These are phyloP conservation scores for Licmophora abbreviata DNA, from an alignment of 108 stramenopile genomes.

Conservation along the genomic window DNA sequence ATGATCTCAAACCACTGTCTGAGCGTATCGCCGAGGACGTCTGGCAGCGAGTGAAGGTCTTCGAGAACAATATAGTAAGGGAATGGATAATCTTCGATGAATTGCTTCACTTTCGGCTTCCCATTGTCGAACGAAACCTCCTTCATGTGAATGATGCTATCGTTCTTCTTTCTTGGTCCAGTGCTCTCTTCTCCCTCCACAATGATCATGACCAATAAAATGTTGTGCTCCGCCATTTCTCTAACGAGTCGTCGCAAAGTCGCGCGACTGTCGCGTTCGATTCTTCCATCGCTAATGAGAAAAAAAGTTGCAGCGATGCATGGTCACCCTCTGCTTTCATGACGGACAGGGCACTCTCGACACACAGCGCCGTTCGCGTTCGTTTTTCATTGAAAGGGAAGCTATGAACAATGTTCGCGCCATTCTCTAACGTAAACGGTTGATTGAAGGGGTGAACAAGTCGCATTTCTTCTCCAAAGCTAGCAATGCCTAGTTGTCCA, in stretches of 20 bases:
- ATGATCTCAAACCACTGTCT: conserved; percentile 98
- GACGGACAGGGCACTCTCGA: conserved; percentile 73
- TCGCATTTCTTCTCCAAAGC: conserved; percentile 87
- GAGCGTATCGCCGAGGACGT: conserved; percentile 92
- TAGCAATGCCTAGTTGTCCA: conserved; percentile 90
- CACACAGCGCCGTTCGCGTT: conserved; percentile 84
- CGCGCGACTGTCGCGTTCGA: conserved; percentile 87
- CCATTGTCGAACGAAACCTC: conserved; percentile 89
- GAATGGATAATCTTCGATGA: conserved; percentile 98
- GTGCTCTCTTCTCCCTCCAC: conserved; percentile 59
- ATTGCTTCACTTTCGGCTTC: conserved; percentile 80
- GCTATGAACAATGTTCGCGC: conserved; percentile 63
- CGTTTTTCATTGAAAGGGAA: conserved; percentile 85
- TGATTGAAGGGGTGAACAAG: conserved; percentile 86
- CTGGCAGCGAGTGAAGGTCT: conserved; percentile 86
- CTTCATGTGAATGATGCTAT: conserved; percentile 92
- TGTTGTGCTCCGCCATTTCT: conserved; percentile 84
- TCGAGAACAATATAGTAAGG: conserved; percentile 93
- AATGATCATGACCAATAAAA: conserved; percentile 92
- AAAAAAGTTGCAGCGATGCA: conserved; percentile 88
- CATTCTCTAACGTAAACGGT: conserved; percentile 85
- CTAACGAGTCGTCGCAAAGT: conserved; percentile 77
- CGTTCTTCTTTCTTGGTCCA: conserved; percentile 38
- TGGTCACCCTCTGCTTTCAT: conserved; percentile 33
- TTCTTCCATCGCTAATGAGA: conserved; percentile 91